These are phyloP conservation scores for Aspergillus indologenus DNA, from an alignment of 495 filamentous ascomycete genomes.

Conservation along the genomic window DNA sequence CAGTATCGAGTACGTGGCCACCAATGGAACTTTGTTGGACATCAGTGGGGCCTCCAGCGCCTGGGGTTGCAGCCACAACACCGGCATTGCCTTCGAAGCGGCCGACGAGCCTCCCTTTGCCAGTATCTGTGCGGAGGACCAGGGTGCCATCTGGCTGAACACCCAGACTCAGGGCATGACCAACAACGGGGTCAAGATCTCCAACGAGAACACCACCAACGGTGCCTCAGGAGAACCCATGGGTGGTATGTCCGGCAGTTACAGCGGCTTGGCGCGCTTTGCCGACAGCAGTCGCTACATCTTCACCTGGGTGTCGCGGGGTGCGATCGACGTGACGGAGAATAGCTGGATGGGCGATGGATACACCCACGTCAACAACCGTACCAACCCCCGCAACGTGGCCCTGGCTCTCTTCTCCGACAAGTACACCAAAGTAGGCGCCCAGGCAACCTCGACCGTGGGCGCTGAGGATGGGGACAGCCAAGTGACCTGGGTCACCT, in stretches of 20 bases:
- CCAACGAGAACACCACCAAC: conserved; percentile 55
- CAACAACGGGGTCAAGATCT: conserved; percentile 47
- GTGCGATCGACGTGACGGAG: conserved; percentile 45
- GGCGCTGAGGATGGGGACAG: conserved; percentile 48
- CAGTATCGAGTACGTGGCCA: conserved; percentile 50
- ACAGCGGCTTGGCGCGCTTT: conserved; percentile 48
- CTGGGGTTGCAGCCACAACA: conserved; percentile 59
- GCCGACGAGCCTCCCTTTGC: conserved; percentile 49
- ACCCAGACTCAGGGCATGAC: conserved; percentile 51
- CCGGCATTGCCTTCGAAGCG: conserved; percentile 54
- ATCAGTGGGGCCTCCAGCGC: conserved; percentile 45
- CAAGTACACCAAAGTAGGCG: conserved; percentile 48
- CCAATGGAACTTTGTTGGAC: conserved; percentile 37
- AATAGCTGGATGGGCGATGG: conserved; percentile 51
- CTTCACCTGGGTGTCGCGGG: conserved; percentile 53
- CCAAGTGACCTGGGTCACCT: conserved; percentile 51
- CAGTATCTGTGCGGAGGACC: conserved; percentile 54
- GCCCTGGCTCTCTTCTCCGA: conserved; percentile 46
- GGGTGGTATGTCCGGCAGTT: conserved; percentile 56
- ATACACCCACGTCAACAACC: conserved; percentile 44
- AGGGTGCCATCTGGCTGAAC: conserved; percentile 58
- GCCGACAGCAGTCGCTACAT: conserved; percentile 42
- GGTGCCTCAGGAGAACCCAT: conserved; percentile 51
- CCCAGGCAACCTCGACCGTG: conserved; percentile 44
- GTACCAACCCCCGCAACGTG: conserved; percentile 50